Evolutionary conservation across 176 grass and related monocot genomes (phyloP).

Genomic region (Alloteropsis semialata): DNA sequence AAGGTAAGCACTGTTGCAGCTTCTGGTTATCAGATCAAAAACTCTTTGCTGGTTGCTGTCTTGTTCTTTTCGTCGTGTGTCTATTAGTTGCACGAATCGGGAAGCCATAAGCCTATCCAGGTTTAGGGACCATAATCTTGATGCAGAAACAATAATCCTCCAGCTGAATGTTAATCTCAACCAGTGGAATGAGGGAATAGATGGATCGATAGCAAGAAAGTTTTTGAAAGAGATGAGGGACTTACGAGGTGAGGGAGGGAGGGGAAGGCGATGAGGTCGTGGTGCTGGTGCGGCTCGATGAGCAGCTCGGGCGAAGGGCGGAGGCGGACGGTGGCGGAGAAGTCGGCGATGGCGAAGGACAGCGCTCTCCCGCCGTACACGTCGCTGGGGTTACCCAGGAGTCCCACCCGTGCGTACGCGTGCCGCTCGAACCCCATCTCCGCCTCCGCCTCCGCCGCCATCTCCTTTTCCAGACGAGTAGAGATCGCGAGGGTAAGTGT

Average conservation of each 20-base stretch:
- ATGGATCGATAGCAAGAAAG: not conserved
- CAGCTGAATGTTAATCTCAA: not conserved
- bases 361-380: conserved; percentile 61
- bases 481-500: too few relatives aligned
- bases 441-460: not conserved
- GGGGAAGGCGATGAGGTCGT: conserved; percentile 72
- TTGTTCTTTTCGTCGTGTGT: not conserved
- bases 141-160: not conserved
- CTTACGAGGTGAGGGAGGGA: conserved; percentile 57
- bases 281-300: conserved; percentile 64
- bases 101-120: not conserved
- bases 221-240: too few relatives aligned
- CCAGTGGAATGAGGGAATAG: not conserved
- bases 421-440: conserved; percentile 34
- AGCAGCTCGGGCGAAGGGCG: conserved; percentile 53
- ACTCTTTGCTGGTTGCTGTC: not conserved
- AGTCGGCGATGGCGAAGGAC: conserved; percentile 65
- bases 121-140: not conserved
- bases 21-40: not conserved
- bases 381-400: conserved; percentile 89
- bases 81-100: not conserved
- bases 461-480: too few relatives aligned
- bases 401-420: conserved; percentile 57
- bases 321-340: conserved; percentile 68
- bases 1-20: not conserved